Base-by-base conservation (phyloP, 441 rosid genomes). In the Capsella rubella region DNA sequence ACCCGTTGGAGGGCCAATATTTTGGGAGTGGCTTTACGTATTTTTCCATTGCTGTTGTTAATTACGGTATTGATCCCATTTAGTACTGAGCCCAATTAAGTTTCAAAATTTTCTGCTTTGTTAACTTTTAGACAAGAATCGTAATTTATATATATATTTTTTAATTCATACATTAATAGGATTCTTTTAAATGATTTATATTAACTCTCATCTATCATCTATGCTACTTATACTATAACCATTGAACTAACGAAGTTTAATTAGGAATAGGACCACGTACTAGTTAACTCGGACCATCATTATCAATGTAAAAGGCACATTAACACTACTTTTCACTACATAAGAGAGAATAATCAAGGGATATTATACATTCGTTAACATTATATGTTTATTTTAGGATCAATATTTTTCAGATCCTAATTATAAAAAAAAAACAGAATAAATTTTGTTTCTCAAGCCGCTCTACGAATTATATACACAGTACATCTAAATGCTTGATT, bases 231-330 rank as follows among this genome's bases (percentile, higher is more conserved):
- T 21, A 49, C 12, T 21, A 11, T 40, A 39, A 51, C 39, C 16
- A 16, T 42, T 39, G 13, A 29, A 28, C 4, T 7, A 15, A 12
- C 8, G n/a, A 18, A 18, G 31, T 2, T 21, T 13, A 8, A 42
- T 11, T 62, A 25, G 58, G 27, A 37, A 40, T 50, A 8, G 63
- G 69, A 31, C 76, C 46, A 63, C 27, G 52, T 47, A 72, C 55
- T 21, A 31, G 63, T 53, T 43, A 53, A 72, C 31, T 72, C 64
- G 56, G 64, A 42, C 62, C 13, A 42, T 53, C 70, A 72, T n/a
- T 72, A n/a, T 54, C 56, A 47, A 45, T 53, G 8, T 53, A 32
- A 53, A 68, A 72, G 46, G 64, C 28, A 45, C 28, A 53, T 53
- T 64, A 42, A n/a, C 64, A 12, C 10, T 52, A 53, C 11, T 53